Conservation (phyloP, 108 stramenopile species). For the Nitzschia inconspicua region DNA sequence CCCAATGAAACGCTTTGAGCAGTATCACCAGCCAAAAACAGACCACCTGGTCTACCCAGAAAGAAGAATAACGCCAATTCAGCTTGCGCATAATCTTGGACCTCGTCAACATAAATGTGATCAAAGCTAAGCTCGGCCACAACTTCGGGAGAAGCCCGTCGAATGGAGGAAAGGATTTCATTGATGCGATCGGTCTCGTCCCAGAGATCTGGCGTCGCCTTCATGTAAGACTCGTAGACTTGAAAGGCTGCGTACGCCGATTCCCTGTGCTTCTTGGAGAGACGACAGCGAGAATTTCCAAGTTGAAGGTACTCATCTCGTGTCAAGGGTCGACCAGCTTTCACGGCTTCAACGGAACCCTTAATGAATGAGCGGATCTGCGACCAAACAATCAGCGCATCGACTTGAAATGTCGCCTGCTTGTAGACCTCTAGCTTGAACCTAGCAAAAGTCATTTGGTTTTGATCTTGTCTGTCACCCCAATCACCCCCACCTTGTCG, state of each 20-base stretch:
- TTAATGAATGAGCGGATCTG: slow-evolving; percentile 58
- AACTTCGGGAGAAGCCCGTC: neutral
- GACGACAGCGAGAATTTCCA: slow-evolving; percentile 42
- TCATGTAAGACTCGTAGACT: slow-evolving; percentile 32
- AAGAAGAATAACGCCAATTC: slow-evolving; percentile 53
- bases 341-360: slow-evolving; percentile 56
- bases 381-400: slow-evolving; percentile 50
- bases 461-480: neutral
- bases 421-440: slow-evolving; percentile 38
- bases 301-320: slow-evolving; percentile 41
- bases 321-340: slow-evolving; percentile 11
- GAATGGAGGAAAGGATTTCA: slow-evolving; percentile 11
- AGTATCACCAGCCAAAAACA: slow-evolving; percentile 60
- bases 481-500: neutral
- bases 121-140: neutral
- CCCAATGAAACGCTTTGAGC: slow-evolving; percentile 56
- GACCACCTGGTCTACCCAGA: slow-evolving; percentile 33
- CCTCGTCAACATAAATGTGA: slow-evolving; percentile 52
- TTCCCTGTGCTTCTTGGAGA: slow-evolving; percentile 23
- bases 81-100: slow-evolving; percentile 57
- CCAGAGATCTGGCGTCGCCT: slow-evolving; percentile 31
- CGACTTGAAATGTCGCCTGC: neutral
- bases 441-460: slow-evolving; percentile 24
- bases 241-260: slow-evolving; percentile 34
- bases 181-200: slow-evolving; percentile 52